Base-by-base conservation (phyloP, 2,329 filamentous ascomycete species). In the Chrysosporium queenslandicum region DNA sequence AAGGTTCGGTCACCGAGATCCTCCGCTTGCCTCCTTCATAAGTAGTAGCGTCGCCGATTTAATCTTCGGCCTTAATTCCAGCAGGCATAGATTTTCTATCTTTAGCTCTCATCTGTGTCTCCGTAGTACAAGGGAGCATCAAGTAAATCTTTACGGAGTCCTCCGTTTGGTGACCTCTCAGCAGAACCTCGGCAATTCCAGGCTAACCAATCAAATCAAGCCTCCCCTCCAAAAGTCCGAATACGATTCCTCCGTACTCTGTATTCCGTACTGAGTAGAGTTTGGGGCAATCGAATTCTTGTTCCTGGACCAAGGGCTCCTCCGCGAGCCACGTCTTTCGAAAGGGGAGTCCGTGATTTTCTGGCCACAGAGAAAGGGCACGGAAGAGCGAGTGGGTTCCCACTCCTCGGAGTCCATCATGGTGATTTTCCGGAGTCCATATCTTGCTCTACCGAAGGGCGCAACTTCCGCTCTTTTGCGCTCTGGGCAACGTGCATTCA, bases 141-240 rank as follows among this genome's bases (percentile, higher is more conserved):
- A n/a, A n/a, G n/a, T n/a, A n/a, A n/a, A n/a, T n/a, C n/a, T n/a
- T n/a, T n/a, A n/a, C n/a, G n/a, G n/a, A n/a, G n/a, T n/a, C n/a
- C n/a, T n/a, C n/a, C n/a, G n/a, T n/a, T n/a, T n/a, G n/a, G n/a
- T n/a, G n/a, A n/a, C n/a, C n/a, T n/a, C n/a, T n/a, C n/a, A n/a
- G n/a, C n/a, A n/a, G 27, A 34, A 46, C 43, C 43, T 46, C 43
- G 43, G 43, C 29, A 34, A 32, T 11, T 46, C 18, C 14, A 21
- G 8, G 14, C 27, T n/a, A 21, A 16, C 46, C 34, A 49, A 49
- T 40, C 34, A 40, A 34, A 36, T 21, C 11, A 21, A 2, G 21
- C 36, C 21, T 2, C 3, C 5, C n/a, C n/a, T 25, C 14, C 27
- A 16, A 14, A 40, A 40, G 41, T 41, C 20, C 36, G 46, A 47